Evolutionary conservation across 768 basidiomycete genomes (phyloP), one percentile per base, ranked within the genome.

Genomic region (Terana coerulea): DNA sequence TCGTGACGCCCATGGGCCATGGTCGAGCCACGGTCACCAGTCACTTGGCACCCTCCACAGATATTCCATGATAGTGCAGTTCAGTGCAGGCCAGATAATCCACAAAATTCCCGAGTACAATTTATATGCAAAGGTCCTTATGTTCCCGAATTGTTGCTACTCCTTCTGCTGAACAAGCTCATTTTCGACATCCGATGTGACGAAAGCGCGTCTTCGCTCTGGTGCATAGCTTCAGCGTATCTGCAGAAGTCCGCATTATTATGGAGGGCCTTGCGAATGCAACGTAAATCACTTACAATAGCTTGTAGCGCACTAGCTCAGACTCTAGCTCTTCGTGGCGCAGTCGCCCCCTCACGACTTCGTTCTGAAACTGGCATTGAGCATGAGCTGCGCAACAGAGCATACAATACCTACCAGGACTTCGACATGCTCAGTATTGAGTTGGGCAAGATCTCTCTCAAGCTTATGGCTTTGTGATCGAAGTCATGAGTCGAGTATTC

Each of bases 261-360:
- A 40, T 40, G 12, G 34, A 41, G 15, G 12, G 29, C n/a, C 17
- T 17, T 17, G 8, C 24, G 36, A 10, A 22, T 12, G 39, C 1
- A 15, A 26, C 3, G n/a, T 7, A 37, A n/a, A 17, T 21, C 1
- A 73, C 87, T 66, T 61, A 94, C 90, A 95, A 66, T 39, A 97
- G 72, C 70, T 97, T 97, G 71, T 97, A 98, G 35, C 88, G 83
- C 33, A 99, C 95, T 15, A 99, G 80, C 66, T 98, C 92, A 51
- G 84, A 79, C 67, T 98, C 97, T 53, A 95, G 76, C 65, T 98
- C 94, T 65, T 99, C 95, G 59, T 91, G 90, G 53, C 86, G 83
- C 34, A 98, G 71, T 46, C 94, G 82, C 51, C 86, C 78, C 73
- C 85, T 91, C 3, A 98, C 97, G 3, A 98, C 79, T 64, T 95